These are phyloP conservation scores for Waltiozyma sp. DNA, from an alignment of 1,139 yeast genomes.

Conservation along the genomic window DNA sequence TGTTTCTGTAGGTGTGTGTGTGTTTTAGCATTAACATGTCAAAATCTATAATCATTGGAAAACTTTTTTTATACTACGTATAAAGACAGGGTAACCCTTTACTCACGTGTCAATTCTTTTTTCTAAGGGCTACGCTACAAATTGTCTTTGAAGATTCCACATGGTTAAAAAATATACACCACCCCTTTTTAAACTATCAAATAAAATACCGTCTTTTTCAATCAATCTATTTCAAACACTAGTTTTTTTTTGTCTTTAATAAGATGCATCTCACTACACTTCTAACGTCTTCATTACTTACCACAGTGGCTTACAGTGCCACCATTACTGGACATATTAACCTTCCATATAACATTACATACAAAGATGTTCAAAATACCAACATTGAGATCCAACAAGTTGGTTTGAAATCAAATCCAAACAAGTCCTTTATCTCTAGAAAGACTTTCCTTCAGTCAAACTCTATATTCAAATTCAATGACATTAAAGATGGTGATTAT, in stretches of 20 bases:
- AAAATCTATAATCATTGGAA: too few species aligned
- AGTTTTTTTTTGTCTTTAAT: too few species aligned
- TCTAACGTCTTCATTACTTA: not conserved
- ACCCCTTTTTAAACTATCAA: too few species aligned
- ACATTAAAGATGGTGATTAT: conserved; percentile 12
- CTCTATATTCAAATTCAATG: conserved; percentile 10
- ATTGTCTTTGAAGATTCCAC: too few species aligned
- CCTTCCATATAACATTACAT: conserved; percentile 8
- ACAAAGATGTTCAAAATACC: conserved; percentile 7
- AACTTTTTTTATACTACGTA: not conserved
- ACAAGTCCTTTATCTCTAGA: conserved; percentile 1
- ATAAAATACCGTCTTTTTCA: not conserved
- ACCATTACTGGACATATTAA: conserved; percentile 5
- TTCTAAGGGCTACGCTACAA: not conserved
- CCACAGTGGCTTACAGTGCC: not conserved
- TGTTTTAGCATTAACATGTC: too few species aligned
- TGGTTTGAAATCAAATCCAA: not conserved
- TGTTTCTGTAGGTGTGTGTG: too few species aligned
- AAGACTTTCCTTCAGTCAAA: conserved; percentile 5
- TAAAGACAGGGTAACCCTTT: not conserved
- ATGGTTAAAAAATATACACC: too few species aligned
- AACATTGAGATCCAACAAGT: conserved; percentile 7
- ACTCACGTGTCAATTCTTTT: not conserved
- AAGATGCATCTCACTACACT: not conserved
- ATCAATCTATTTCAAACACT: not conserved